Evolutionary conservation across 768 basidiomycete species (phyloP).

Genomic region (Tulasnella sp.): DNA sequence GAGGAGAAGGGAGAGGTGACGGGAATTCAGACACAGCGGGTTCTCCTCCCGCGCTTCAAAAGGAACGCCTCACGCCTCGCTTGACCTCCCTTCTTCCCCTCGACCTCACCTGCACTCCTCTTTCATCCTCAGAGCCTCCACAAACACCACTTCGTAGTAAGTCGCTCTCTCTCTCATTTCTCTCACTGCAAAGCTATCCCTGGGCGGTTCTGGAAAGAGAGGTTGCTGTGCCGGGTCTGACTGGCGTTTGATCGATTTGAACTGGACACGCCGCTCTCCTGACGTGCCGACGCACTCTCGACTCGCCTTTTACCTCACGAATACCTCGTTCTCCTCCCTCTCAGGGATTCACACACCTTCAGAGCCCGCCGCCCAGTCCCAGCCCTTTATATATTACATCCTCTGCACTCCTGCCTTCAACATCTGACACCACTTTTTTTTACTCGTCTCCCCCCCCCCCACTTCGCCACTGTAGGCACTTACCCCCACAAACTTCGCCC

Average conservation of each 20-base stretch:
- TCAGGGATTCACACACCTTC: background rate
- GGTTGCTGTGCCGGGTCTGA: background rate
- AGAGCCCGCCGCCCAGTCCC: slow-evolving; percentile 3
- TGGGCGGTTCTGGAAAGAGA: background rate
- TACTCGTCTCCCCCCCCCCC: background rate
- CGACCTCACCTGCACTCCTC: slow-evolving; percentile 1
- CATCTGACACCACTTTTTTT: slow-evolving; percentile 13
- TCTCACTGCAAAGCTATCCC: background rate
- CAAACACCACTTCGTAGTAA: background rate
- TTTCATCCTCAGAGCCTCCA: background rate
- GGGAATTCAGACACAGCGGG: slow-evolving; percentile 3
- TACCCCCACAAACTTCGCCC: slow-evolving; percentile 28
- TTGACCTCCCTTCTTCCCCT: background rate
- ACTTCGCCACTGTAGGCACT: slow-evolving; percentile 16
- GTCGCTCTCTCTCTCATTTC: background rate
- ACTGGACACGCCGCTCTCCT: slow-evolving; percentile 19
- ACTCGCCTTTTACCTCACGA: slow-evolving; percentile 21
- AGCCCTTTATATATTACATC: background rate
- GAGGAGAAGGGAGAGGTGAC: background rate
- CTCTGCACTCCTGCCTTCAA: background rate
- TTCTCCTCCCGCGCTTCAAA: slow-evolving; percentile 9
- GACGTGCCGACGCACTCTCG: slow-evolving; percentile 15
- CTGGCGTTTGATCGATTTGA: background rate
- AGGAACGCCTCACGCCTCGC: slow-evolving; percentile 6
- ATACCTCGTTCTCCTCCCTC: slow-evolving; percentile 14